phyloP scores from a whole-genome alignment of 345 rosid genomes.

The Acer saccharum region DNA sequence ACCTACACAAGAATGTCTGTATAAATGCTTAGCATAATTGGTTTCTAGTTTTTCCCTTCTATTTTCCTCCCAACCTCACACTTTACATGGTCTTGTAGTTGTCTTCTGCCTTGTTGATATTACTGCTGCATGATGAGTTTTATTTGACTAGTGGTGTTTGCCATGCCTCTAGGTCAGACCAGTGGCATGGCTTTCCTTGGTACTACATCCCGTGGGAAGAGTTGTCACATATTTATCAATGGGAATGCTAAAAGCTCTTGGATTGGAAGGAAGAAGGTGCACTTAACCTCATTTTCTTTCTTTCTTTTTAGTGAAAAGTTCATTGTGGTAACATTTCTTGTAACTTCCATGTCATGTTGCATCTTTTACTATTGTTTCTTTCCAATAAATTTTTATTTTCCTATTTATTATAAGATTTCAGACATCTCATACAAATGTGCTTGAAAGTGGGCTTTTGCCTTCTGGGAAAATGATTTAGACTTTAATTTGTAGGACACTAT shows the following conservation, averaged over 20 bases:
- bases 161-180: conserved; percentile 89
- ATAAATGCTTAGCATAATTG: background rate
- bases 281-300: conserved; percentile 13
- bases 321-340: conserved; percentile 1
- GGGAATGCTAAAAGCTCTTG: conserved; percentile 97
- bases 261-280: conserved; percentile 94
- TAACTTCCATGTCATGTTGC: background rate
- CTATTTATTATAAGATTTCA: background rate
- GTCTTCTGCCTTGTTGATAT: conserved; percentile 12
- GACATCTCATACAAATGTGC: background rate
- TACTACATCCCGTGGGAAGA: conserved; percentile 95
- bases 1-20: background rate
- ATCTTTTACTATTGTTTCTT: background rate
- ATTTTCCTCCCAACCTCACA: background rate
- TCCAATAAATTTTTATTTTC: background rate
- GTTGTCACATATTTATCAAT: conserved; percentile 87
- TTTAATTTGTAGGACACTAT: too few relatives aligned
- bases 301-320: background rate
- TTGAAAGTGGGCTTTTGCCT: too few relatives aligned
- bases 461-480: too few relatives aligned
- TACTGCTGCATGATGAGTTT: background rate
- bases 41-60: background rate
- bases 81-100: background rate
- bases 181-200: conserved; percentile 98
- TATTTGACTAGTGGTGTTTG: conserved; percentile 39